phyloP scores from a whole-genome alignment of 805 yeast species.

The Teunomyces funiuensis region DNA sequence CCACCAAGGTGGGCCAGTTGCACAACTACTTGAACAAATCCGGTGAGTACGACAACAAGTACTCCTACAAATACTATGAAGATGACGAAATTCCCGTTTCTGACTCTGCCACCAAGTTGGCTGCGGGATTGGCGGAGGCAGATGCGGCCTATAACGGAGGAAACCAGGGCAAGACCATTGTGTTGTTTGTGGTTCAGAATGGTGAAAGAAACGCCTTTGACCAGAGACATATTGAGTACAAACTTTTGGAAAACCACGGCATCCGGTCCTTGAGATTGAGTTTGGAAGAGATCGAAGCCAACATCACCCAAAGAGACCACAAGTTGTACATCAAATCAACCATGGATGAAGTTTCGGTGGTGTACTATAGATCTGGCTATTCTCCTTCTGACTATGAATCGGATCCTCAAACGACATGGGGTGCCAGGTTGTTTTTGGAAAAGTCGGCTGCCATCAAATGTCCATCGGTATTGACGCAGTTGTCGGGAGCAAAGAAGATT shows the following conservation, averaged over 20 bases:
- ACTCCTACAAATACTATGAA: constrained; percentile 44
- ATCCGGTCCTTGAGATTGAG: constrained; percentile 66
- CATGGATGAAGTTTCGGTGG: constrained; percentile 77
- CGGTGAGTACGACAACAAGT: constrained; percentile 52
- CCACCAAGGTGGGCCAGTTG: constrained; percentile 72
- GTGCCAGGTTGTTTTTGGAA: constrained; percentile 70
- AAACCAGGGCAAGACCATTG: constrained; percentile 46
- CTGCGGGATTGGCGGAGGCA: constrained; percentile 69
- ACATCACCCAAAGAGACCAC: constrained; percentile 43
- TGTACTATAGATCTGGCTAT: constrained; percentile 89
- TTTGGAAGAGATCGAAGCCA: constrained; percentile 53
- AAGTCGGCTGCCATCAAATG: constrained; percentile 81
- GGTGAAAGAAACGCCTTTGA: constrained; percentile 88
- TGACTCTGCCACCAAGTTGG: constrained; percentile 58
- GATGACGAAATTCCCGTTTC: constrained; percentile 62
- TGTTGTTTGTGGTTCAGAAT: constrained; percentile 80
- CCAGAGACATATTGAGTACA: constrained; percentile 81
- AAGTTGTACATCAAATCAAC: constrained; percentile 54
- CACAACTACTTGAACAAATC: constrained; percentile 64
- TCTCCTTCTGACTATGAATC: constrained; percentile 74
- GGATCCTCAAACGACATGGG: constrained; percentile 65
- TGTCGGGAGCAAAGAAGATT: constrained; percentile 90
- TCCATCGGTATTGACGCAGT: constrained; percentile 84
- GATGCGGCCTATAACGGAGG: constrained; percentile 52
- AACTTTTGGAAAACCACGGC: constrained; percentile 54